Base-by-base conservation (phyloP, 768 basidiomycete genomes). In the Leccinum olivaceopallidum region DNA sequence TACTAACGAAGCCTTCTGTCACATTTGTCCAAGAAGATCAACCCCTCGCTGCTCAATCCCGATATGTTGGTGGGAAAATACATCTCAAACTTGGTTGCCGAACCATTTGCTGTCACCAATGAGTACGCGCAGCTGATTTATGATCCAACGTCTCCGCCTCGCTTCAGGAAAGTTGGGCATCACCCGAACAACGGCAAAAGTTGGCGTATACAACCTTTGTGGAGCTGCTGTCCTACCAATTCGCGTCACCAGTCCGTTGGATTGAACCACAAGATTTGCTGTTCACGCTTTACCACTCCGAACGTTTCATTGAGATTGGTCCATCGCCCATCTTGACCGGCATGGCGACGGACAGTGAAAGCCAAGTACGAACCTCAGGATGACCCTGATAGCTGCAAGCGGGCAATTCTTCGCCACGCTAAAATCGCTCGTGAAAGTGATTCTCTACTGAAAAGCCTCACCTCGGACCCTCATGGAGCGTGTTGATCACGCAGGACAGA, bases 11-110 rank as follows among this genome's bases (percentile, higher is more conserved):
- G 22, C 22, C 50, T 6, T 60, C 30, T 47, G 49, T 20, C 37
- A 94, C 93, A 98, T 76, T 81, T 99, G 16, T 95, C 95, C 47
- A 98, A 98, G 85, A 99, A 98, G 80, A 95, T 99, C 75, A 94
- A 97, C 68, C 83, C 94, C 1, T 81, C 85, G 8, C 86, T 95
- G 60, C 82, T 99, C 68, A 92, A 98, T 74, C 95, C 96, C 24
- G 95, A 98, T 75, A 90, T 94, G 79, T 85, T 99, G 59, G 80
- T 97, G 55, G 92, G 90, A 58, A 94, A 93, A 76, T 99, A 99
- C 76, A 95, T 99, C 55, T 97, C 97, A 48, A 99, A 98, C 78
- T 84, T 99, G 67, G 87, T 98, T 68, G 93, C 94, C 59, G 85
- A 86, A 69, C 92, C 92, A 1, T 95, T 95, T 75, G 84, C 88